Percentiles rank a stretch among this genome's conserved stretches.
These are phyloP conservation scores for Pseudogymnoascus sp. DNA, from an alignment of 2,329 filamentous ascomycete genomes.

Conservation along the genomic window DNA sequence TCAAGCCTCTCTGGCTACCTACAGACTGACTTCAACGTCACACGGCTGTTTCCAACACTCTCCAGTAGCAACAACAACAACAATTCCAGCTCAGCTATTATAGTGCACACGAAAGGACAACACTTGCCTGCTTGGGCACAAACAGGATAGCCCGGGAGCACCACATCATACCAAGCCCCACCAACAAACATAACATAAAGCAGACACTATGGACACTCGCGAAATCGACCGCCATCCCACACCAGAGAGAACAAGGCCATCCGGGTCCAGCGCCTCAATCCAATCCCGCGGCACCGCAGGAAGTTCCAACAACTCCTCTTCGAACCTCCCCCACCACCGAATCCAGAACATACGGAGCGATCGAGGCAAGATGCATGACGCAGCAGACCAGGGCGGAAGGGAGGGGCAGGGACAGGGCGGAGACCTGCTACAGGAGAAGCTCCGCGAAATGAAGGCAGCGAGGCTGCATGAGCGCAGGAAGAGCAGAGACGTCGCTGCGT, in stretches of 20 bases:
- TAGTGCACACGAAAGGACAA: not conserved
- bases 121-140: slow-evolving; percentile 3
- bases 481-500: slow-evolving; percentile 21
- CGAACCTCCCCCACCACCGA: slow-evolving; percentile 9
- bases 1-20: slow-evolving; percentile 1
- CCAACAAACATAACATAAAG: slow-evolving; percentile 6
- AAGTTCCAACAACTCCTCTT: slow-evolving; percentile 1
- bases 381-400: not conserved
- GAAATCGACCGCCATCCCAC: not conserved
- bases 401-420: not conserved
- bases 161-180: not conserved
- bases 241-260: slow-evolving; percentile 8
- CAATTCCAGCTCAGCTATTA: not conserved
- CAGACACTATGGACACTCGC: not conserved
- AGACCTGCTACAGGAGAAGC: slow-evolving; percentile 27
- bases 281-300: not conserved
- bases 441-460: slow-evolving; percentile 29
- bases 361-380: slow-evolving; percentile 2
- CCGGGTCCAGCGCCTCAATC: not conserved
- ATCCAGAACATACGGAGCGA: slow-evolving; percentile 6
- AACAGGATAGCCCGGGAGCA: not conserved
- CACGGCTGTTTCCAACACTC: not conserved
- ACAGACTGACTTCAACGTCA: slow-evolving; percentile 1
- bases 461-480: slow-evolving; percentile 20
- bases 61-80: not conserved